A percentile compares a stretch with the other conserved stretches of the same genome.
These are phyloP conservation scores for Entomortierella beljakovae DNA, from an alignment of 192 early-diverging fungal species.

Conservation along the genomic window DNA sequence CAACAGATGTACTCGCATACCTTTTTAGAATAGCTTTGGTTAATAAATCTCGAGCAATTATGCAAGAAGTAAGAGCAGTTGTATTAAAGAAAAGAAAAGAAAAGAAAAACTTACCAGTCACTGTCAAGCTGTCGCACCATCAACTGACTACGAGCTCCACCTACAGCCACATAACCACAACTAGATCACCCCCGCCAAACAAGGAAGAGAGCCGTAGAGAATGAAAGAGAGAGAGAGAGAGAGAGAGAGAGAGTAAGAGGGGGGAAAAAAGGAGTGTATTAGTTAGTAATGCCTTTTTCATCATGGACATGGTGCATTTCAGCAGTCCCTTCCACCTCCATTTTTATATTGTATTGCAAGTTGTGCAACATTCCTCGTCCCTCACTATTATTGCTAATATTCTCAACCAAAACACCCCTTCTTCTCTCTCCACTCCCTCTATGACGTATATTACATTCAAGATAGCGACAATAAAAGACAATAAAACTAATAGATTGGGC, in stretches of 20 bases:
- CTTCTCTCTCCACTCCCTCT: too few species aligned
- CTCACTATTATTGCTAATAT: too few species aligned
- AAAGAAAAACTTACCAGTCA: constrained; percentile 61
- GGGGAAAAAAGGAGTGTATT: constrained; percentile 61
- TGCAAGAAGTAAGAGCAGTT: background rate
- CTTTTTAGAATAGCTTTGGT: background rate
- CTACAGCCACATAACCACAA: constrained; percentile 88
- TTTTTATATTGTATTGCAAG: constrained; percentile 19
- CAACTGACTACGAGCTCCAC: constrained; percentile 90
- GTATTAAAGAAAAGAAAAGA: background rate
- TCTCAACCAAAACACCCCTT: too few species aligned
- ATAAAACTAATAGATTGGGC: too few species aligned
- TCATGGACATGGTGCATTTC: background rate
- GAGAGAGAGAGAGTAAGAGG: background rate
- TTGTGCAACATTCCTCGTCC: background rate
- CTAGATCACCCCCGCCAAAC: too few species aligned
- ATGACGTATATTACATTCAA: too few species aligned
- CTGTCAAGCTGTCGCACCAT: constrained; percentile 74
- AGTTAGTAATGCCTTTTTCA: constrained; percentile 2
- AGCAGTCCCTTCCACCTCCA: constrained; percentile 21
- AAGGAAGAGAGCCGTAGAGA: too few species aligned
- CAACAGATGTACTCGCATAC: constrained; percentile 39
- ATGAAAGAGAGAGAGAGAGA: background rate
- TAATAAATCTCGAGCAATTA: background rate
- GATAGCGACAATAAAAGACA: background rate